Percentiles rank a stretch among this genome's conserved stretches.
These are phyloP conservation scores for Plantago major DNA, from an alignment of 257 asterid genomes.

Conservation along the genomic window DNA sequence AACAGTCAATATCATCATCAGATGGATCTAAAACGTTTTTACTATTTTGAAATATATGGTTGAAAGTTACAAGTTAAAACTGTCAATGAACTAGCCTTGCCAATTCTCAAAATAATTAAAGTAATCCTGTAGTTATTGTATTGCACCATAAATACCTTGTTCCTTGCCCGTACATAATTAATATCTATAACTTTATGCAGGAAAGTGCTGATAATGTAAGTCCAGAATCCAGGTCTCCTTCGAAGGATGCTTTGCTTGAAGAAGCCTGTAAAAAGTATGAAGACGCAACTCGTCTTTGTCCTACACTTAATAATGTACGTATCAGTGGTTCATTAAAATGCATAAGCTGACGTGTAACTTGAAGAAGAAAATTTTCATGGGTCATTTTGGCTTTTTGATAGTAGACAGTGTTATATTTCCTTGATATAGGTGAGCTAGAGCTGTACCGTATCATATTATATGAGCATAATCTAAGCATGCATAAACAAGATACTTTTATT, in stretches of 20 bases:
- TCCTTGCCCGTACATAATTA: constrained; percentile 10
- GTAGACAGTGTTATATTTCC: not conserved
- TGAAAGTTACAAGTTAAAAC: no score
- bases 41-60: no score
- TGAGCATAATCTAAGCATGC: not conserved
- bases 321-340: constrained; percentile 13
- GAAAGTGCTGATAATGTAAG: constrained; percentile 97
- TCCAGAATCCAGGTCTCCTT: constrained; percentile 82
- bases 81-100: not conserved
- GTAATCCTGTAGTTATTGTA: not conserved
- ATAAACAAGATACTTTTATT: no score
- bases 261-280: constrained; percentile 96
- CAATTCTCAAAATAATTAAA: not conserved
- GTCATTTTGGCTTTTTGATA: constrained; percentile 20
- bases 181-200: constrained; percentile 44
- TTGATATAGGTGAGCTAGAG: not conserved
- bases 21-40: no score
- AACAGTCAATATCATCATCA: no score
- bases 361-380: constrained; percentile 8
- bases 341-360: constrained; percentile 16
- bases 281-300: constrained; percentile 93
- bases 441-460: constrained; percentile 1
- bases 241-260: constrained; percentile 93
- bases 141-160: constrained; percentile 9
- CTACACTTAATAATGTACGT: constrained; percentile 93